Evolutionary conservation across 139 green algal genomes (phyloP), one percentile per base, ranked within the genome.

Genomic region (Haematococcus lacustris): DNA sequence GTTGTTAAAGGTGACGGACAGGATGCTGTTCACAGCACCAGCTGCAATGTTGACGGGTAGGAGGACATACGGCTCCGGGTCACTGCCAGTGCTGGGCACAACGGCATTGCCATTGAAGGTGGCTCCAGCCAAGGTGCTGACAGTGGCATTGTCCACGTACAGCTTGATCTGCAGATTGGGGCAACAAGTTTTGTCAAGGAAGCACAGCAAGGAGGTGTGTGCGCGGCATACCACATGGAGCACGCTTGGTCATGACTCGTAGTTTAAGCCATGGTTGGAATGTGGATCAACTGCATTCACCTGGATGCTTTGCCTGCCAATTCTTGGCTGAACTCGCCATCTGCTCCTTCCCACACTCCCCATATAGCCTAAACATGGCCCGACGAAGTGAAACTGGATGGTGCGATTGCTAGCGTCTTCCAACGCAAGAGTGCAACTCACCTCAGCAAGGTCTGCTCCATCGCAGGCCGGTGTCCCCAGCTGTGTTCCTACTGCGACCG

Each of bases 111-210:
- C 60, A 17, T 17, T 9, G 4, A 66, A 21, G 4, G 30, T 38
- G 47, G 13, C 13, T 13, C 47, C 47, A 13, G 47, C 47, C 13
- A 57, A 13, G 13, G 47, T 21, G 21, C 21, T 21, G 13, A 13
- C 13, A 28, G 53, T 26, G 53, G 53, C 21, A 21, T 23, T 9
- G 4, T 21, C 33, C 21, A 64, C 13, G 53, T 64, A 64, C 23
- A 64, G 17, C 53, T 64, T 64, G 53, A 64, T 26, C 53, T 64
- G 53, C n/a, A n/a, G n/a, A n/a, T n/a, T n/a, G n/a, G n/a, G n/a
- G n/a, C n/a, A n/a, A n/a, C n/a, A n/a, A n/a, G n/a, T n/a, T n/a
- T n/a, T n/a, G n/a, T n/a, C n/a, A n/a, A n/a, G n/a, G n/a, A n/a
- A n/a, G n/a, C n/a, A n/a, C n/a, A n/a, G n/a, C 53, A 30, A 53